These are phyloP conservation scores for Microglena sp. DNA, from an alignment of 139 green algal species.

Conservation along the genomic window DNA sequence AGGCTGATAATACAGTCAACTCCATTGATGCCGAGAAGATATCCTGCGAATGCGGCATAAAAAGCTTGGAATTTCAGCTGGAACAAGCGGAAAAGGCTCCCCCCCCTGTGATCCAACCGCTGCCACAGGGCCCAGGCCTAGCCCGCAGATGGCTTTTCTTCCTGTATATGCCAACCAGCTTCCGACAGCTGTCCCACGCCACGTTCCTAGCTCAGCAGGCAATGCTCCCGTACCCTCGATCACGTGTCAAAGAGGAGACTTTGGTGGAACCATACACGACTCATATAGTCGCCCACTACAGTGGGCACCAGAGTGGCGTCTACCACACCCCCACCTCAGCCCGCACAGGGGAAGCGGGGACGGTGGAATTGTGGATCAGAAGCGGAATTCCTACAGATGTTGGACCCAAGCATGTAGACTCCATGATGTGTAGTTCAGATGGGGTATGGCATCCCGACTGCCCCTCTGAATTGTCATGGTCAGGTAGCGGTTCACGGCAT, in stretches of 20 bases:
- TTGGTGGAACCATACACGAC: not conserved
- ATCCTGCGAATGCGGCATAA: no score
- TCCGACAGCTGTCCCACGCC: slow-evolving; percentile 27
- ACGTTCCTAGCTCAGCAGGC: slow-evolving; percentile 33
- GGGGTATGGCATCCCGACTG: slow-evolving; percentile 41
- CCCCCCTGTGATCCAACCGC: slow-evolving; percentile 27
- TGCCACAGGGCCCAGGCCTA: slow-evolving; percentile 6
- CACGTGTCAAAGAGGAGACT: not conserved
- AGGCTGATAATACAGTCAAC: no score
- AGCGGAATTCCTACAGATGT: not conserved
- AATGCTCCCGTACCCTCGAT: slow-evolving; percentile 18
- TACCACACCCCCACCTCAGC: slow-evolving; percentile 1
- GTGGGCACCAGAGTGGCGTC: not conserved
- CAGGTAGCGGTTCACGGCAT: slow-evolving; percentile 14
- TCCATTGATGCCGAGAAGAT: no score
- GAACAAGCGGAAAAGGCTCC: slow-evolving; percentile 8
- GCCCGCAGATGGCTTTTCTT: slow-evolving; percentile 37
- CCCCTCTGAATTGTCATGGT: slow-evolving; percentile 21
- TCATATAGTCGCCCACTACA: slow-evolving; percentile 14
- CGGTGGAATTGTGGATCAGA: slow-evolving; percentile 10
- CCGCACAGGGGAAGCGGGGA: not conserved
- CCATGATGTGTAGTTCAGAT: not conserved
- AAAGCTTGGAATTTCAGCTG: no score
- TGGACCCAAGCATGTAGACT: slow-evolving; percentile 20
- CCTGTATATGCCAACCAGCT: slow-evolving; percentile 32